Evolutionary conservation across 139 green algal genomes (phyloP), one percentile per base, ranked within the genome.

Genomic region (Pycnococcus provasolii): DNA sequence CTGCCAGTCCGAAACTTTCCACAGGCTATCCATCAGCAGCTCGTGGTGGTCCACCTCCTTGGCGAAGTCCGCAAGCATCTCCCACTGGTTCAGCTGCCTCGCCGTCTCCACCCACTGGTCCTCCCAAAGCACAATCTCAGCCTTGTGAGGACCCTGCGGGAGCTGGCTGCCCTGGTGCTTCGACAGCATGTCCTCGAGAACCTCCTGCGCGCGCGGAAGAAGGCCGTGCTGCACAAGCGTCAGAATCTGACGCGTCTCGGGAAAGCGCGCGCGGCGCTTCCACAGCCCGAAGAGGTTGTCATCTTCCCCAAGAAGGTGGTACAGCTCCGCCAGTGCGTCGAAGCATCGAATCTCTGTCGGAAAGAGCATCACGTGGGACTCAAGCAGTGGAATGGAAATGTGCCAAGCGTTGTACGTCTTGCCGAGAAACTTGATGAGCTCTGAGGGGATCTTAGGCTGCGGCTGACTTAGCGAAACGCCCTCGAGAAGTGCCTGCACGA

Each of bases 391-490:
- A 40, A 97, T 94, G 52, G 93, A 87, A 47, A 92, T 92, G 76
- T 98, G 90, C 93, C 93, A 98, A 15, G 89, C 87, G 69, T 91
- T 91, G 84, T 89, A 96, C 45, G 84, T 92, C 60, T 92, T 92
- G 54, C 91, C 94, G 68, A 99, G 84, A 81, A 92, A 99, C 72
- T 91, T 91, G 71, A 97, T 97, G 43, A 99, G 85, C 83, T 99
- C 94, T 1, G 83, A 83, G 1, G 93, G 89, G 55, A 99, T 89
- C 84, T 98, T 99, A 52, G 93, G 93, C 81, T 98, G 93, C 42
- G 94, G 94, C 80, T 97, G 91, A 70, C 77, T 88, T 64, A 97
- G 76, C 41, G 77, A 86, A 61, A 96, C 95, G 65, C 83, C 86
- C 67, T 97, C 92, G 57, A 98, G 76, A 7, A 81, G 37, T 42